Evolutionary conservation across 176 grass and related monocot genomes (phyloP).

Genomic region (Carex kokanica): DNA sequence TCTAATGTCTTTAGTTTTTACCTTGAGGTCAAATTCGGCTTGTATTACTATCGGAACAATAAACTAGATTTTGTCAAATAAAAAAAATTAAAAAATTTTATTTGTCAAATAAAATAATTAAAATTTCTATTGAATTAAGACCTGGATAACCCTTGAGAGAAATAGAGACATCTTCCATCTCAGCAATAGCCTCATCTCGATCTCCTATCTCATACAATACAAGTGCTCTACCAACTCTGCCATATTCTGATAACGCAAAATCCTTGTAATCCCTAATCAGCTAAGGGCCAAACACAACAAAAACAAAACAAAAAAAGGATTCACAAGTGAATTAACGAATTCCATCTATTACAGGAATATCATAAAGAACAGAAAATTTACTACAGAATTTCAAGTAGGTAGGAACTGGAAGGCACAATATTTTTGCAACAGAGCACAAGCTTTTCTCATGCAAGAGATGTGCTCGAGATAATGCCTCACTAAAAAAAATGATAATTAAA

Average conservation of each 20-base stretch:
- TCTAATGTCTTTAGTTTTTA: background rate
- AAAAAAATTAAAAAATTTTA: background rate
- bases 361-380: background rate
- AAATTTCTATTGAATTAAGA: background rate
- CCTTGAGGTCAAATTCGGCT: background rate
- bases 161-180: constrained; percentile 98
- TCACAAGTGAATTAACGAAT: background rate
- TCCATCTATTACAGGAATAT: background rate
- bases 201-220: constrained; percentile 92
- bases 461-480: background rate
- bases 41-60: background rate
- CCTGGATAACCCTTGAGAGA: constrained; percentile 93
- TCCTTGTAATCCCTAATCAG: constrained; percentile 65
- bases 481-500: background rate
- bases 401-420: background rate
- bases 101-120: background rate
- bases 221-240: constrained; percentile 80
- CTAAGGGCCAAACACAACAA: background rate
- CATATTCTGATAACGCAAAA: constrained; percentile 80
- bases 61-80: background rate
- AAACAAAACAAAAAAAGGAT: background rate
- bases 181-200: constrained; percentile 81
- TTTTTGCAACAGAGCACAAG: background rate
- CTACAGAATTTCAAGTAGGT: background rate
- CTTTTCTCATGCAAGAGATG: background rate